Base-by-base conservation (phyloP, 257 asterid species). In the Linderniella brevidens region DNA sequence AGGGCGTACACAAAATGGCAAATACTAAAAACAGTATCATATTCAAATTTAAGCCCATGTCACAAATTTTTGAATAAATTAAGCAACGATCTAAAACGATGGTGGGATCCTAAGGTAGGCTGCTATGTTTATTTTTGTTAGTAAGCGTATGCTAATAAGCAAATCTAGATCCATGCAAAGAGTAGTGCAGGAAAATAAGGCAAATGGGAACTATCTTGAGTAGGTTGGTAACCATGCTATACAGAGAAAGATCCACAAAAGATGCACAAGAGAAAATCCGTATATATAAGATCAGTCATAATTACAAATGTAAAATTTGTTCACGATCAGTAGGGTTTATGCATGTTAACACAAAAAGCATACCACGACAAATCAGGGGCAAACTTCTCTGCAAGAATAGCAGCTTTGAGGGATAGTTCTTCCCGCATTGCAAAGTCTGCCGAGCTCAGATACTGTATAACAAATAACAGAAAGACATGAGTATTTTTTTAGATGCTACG, bases 341-440 rank as follows among this genome's bases (percentile, higher is more conserved):
- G 19, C 10, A 41, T 11, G 35, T 41, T 47, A 16, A 42, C 17
- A 8, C 18, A 42, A 13, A 43, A 0, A 17, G 44, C 78, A 55
- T 78, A 81, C 93, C 93, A 81, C 19, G 93, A 78, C 59, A 81
- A 63, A 69, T 81, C 93, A 45, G 93, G 93, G 37, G 93, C 90
- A 66, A 81, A 81, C 62, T 81, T 81, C 78, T 81, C 93, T 1
- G 90, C 82, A 17, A 81, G 80, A 70, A 78, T 81, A 35, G 93
- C 93, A 70, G 75, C 75, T 65, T 81, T 81, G 17, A 78, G 77
- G 0, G 90, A 61, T 59, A 81, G 59, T 52, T 65, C 71, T 52
- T 61, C 71, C 17, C 60, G 71, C 64, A 65, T 65, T 38, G 71
- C 67, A 52, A 65, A 60, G 60, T 81, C 90, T 29, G 93, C 82